Percentiles rank a stretch among this genome's conserved stretches.
phyloP scores from a whole-genome alignment of 192 early-diverging fungal species.

The Chytriomyces sp. region DNA sequence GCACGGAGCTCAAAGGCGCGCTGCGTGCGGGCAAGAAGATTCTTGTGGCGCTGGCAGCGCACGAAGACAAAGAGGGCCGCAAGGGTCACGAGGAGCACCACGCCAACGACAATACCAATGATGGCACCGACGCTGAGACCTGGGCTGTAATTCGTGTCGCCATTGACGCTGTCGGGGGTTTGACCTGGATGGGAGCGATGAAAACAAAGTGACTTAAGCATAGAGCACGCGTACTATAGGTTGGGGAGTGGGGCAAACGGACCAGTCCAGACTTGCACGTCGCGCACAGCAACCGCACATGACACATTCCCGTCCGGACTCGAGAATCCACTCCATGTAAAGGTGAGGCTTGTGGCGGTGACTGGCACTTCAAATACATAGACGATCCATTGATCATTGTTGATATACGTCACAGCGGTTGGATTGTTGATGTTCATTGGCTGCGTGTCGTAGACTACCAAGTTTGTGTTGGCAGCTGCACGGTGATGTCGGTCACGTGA shows the following conservation, averaged over 20 bases:
- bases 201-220: background rate
- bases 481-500: background rate
- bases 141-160: background rate
- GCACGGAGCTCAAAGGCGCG: background rate
- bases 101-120: slow-evolving; percentile 6
- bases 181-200: slow-evolving; percentile 12
- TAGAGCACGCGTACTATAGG: background rate
- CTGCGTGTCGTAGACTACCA: slow-evolving; percentile 25
- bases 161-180: background rate
- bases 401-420: slow-evolving; percentile 22
- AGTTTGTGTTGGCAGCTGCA: background rate
- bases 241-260: background rate
- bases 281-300: background rate
- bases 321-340: background rate
- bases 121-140: background rate
- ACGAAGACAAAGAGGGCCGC: background rate
- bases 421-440: slow-evolving; percentile 27
- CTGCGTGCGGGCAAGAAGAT: background rate
- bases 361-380: slow-evolving; percentile 27
- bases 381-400: slow-evolving; percentile 9
- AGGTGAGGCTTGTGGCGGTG: slow-evolving; percentile 11
- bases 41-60: slow-evolving; percentile 2
- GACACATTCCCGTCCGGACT: slow-evolving; percentile 11
- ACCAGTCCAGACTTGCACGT: slow-evolving; percentile 25
- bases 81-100: background rate